These are phyloP conservation scores for Pichia rugopelliculosa DNA, from an alignment of 805 yeast species.

Conservation along the genomic window DNA sequence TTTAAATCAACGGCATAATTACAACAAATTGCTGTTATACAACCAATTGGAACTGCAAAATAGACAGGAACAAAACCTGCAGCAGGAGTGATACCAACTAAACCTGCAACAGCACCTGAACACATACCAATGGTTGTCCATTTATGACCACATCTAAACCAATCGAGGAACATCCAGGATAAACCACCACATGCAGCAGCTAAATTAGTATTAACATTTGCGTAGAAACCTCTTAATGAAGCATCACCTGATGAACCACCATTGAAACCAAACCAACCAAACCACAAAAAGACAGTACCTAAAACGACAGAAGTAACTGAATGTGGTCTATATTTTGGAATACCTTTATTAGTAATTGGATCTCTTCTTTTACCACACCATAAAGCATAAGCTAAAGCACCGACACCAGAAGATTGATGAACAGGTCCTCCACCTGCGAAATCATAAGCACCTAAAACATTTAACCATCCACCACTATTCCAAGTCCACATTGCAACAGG, in stretches of 20 bases:
- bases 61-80: conserved; percentile 95
- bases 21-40: conserved; percentile 67
- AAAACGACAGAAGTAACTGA: conserved; percentile 83
- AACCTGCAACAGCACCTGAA: conserved; percentile 88
- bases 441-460: conserved; percentile 75
- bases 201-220: conserved; percentile 84
- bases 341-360: conserved; percentile 55
- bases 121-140: conserved; percentile 95
- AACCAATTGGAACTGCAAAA: conserved; percentile 80
- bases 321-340: conserved; percentile 92
- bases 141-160: conserved; percentile 74
- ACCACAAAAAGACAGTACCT: conserved; percentile 94
- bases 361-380: conserved; percentile 89
- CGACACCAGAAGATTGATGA: conserved; percentile 89
- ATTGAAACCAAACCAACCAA: conserved; percentile 99
- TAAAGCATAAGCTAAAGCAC: conserved; percentile 90
- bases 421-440: conserved; percentile 99
- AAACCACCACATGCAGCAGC: conserved; percentile 93
- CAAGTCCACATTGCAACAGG: conserved; percentile 98
- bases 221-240: conserved; percentile 89
- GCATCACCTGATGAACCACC: conserved; percentile 97
- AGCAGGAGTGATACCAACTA: conserved; percentile 94
- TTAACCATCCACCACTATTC: conserved; percentile 92
- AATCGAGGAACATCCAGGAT: conserved; percentile 91
- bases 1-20: conserved; percentile 83